Evolutionary conservation across 164 flowering plant species (phyloP).

Genomic region (Santalum album): DNA sequence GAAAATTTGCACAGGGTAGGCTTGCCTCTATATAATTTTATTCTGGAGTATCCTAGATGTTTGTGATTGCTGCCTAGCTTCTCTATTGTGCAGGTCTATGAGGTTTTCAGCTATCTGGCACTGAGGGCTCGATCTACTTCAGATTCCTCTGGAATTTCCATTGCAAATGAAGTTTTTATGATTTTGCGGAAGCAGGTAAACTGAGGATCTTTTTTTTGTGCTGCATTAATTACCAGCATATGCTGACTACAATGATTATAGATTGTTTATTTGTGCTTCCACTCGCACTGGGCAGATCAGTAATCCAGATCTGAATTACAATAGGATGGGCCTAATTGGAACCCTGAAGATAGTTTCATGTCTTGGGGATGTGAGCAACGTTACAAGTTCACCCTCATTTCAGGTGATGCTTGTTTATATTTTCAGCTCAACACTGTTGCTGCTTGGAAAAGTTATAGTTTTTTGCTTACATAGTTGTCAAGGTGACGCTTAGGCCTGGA

Average conservation of each 20-base stretch:
- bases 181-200: slow-evolving; percentile 75
- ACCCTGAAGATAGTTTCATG: slow-evolving; percentile 56
- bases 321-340: slow-evolving; percentile 86
- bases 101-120: slow-evolving; percentile 61
- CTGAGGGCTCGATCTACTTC: slow-evolving; percentile 33
- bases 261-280: slow-evolving; percentile 1
- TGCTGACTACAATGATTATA: background rate
- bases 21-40: slow-evolving; percentile 3
- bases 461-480: too few relatives aligned
- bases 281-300: slow-evolving; percentile 33
- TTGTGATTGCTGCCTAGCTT: background rate
- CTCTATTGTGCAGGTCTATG: slow-evolving; percentile 54
- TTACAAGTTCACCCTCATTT: slow-evolving; percentile 20
- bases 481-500: too few relatives aligned
- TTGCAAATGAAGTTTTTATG: slow-evolving; percentile 76
- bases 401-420: slow-evolving; percentile 25
- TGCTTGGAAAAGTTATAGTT: background rate
- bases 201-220: background rate
- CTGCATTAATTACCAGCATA: background rate
- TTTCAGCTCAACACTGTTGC: background rate
- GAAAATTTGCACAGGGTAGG: slow-evolving; percentile 54
- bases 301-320: slow-evolving; percentile 64
- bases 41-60: background rate
- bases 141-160: slow-evolving; percentile 41
- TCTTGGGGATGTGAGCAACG: slow-evolving; percentile 43